Evolutionary conservation across 805 yeast genomes (phyloP), one percentile per base, ranked within the genome.

Genomic region (Lipomyces orientalis): DNA sequence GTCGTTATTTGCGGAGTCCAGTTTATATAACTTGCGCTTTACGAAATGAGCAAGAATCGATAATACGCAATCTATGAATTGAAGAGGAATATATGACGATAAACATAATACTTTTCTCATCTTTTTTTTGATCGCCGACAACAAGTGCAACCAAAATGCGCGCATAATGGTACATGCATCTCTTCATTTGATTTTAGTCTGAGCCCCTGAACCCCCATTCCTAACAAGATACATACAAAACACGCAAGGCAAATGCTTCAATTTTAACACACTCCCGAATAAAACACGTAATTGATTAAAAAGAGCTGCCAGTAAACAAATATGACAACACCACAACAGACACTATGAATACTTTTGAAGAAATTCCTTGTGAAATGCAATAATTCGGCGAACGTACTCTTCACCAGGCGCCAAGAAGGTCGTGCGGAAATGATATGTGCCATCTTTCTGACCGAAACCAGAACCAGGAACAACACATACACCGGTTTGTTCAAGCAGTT

Each of bases 391-490:
- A 72, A 93, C 91, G 92, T 97, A 92, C 74, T 91, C 94, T 33
- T 86, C 84, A 55, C 98, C 98, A 16, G 98, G 98, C 14, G 99
- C 97, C 75, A 95, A 83, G 82, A 95, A 95, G 0, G 99, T 95
- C 0, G 99, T 95, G 84, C 99, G 88, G 74, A 95, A 85, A 77
- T 95, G 99, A 81, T 84, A 90, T 3, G 98, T 93, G 25, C 92
- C 97, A 59, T 88, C 88, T 59, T 84, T 89, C 80, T 95, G 99
- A 39, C 98, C 98, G 75, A 95, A 95, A 0, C 99, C 99, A 43
- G 92, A 87, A 54, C 99, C 99, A 37, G 99, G 98, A 70, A 95
- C 97, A 56, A 97, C 91, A 80, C 99, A 95, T 68, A 95, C 92
- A 73, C 99, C 99, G 6, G 99, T 93, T 58, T 81, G 79, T 71